Percentiles rank a stretch among this genome's conserved stretches.
phyloP scores from a whole-genome alignment of 2,329 filamentous ascomycete species.

The Didymella exigua region DNA sequence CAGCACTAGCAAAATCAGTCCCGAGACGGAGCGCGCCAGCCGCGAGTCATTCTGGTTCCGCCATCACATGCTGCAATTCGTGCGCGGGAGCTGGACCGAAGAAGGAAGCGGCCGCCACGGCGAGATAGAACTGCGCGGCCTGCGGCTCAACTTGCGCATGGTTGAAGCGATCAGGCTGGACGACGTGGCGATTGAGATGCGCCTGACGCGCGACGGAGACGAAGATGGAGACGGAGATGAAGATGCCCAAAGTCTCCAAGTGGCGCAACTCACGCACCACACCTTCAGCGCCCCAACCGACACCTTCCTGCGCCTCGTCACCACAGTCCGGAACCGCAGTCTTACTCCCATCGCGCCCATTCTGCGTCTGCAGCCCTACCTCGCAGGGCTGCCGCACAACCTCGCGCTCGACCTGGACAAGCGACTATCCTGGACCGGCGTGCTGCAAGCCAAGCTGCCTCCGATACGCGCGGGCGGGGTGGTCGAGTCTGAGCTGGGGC shows the following conservation, averaged over 20 bases:
- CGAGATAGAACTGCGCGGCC: conserved; percentile 74
- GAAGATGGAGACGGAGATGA: conserved; percentile 14
- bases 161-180: conserved; percentile 82
- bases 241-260: too few species aligned
- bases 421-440: conserved; percentile 83
- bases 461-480: conserved; percentile 63
- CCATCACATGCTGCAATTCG: conserved; percentile 73
- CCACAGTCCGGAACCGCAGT: conserved; percentile 78
- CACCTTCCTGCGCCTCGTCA: conserved; percentile 70
- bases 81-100: conserved; percentile 75
- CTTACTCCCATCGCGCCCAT: conserved; percentile 70
- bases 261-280: conserved; percentile 50
- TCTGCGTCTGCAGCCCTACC: conserved; percentile 75
- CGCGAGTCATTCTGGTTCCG: conserved; percentile 92
- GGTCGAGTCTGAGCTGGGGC: conserved; percentile 68
- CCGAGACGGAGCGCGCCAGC: conserved; percentile 76
- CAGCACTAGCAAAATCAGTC: conserved; percentile 76
- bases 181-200: conserved; percentile 69
- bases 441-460: conserved; percentile 75
- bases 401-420: conserved; percentile 80
- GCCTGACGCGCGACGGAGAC: conserved; percentile 26
- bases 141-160: conserved; percentile 77
- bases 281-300: conserved; percentile 60
- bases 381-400: conserved; percentile 73
- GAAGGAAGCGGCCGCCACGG: conserved; percentile 63